Percentiles rank a stretch among this genome's conserved stretches.
Conservation (phyloP, 192 early-diverging fungal genomes). For the Linnemannia elongata region DNA sequence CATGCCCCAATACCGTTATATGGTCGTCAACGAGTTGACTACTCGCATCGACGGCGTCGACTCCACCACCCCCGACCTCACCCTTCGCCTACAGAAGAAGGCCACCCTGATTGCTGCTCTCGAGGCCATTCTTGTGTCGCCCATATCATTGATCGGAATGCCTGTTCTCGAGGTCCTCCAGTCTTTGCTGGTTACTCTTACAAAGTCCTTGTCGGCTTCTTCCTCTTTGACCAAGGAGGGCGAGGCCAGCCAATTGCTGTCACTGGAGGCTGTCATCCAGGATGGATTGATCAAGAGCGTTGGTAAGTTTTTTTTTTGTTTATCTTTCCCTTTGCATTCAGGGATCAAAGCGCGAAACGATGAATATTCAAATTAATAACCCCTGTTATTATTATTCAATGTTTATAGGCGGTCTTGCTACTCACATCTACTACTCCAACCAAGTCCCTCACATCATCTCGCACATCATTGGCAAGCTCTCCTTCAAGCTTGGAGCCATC, state of each 20-base stretch:
- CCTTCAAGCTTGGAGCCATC: conserved; percentile 17
- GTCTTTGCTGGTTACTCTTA: conserved; percentile 56
- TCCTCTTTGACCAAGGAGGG: conserved; percentile 28
- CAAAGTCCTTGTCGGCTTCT: conserved; percentile 44
- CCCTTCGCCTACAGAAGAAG: conserved; percentile 52
- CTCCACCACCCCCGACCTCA: conserved; percentile 27
- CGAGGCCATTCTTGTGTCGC: conserved; percentile 58
- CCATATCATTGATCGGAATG: conserved; percentile 62
- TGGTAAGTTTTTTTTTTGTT: conserved; percentile 22
- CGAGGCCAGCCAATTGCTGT: conserved; percentile 16
- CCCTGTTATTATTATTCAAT: not conserved
- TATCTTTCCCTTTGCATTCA: not conserved
- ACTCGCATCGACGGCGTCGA: conserved; percentile 53
- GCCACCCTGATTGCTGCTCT: conserved; percentile 61
- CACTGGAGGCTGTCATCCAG: conserved; percentile 31
- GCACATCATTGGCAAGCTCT: conserved; percentile 61
- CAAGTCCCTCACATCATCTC: conserved; percentile 69
- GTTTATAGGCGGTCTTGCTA: conserved; percentile 61
- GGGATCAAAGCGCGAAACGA: not conserved
- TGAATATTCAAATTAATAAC: not conserved
- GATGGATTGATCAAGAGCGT: conserved; percentile 47
- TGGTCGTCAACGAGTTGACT: conserved; percentile 65
- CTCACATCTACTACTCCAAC: conserved; percentile 69
- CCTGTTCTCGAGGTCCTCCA: conserved; percentile 68
- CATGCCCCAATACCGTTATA: conserved; percentile 63